Percentiles rank a stretch among this genome's conserved stretches.
Evolutionary conservation across 495 filamentous ascomycete species (phyloP).

Genomic region (Aspergillus campestris): DNA sequence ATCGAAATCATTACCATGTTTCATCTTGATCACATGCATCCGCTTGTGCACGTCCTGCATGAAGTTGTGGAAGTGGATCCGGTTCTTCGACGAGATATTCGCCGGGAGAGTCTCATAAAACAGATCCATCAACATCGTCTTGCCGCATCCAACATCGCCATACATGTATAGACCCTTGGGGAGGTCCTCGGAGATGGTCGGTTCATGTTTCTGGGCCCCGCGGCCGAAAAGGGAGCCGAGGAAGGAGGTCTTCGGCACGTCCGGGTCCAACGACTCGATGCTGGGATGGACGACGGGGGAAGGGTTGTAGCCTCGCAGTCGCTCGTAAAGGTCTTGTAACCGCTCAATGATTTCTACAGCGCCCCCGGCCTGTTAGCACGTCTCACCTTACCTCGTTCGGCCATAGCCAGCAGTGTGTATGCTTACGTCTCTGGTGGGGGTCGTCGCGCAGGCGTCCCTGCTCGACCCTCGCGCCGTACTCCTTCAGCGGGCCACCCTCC

Average conservation of each 20-base stretch:
- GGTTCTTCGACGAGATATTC: constrained; percentile 75
- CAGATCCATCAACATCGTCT: constrained; percentile 99
- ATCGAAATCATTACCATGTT: constrained; percentile 84
- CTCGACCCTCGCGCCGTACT: constrained; percentile 76
- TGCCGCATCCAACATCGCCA: constrained; percentile 94
- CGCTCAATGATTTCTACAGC: constrained; percentile 69
- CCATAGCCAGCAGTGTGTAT: not conserved
- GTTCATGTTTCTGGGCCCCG: constrained; percentile 22
- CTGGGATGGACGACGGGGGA: constrained; percentile 68
- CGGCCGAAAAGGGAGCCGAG: constrained; percentile 63
- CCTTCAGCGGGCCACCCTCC: constrained; percentile 62
- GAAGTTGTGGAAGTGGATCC: constrained; percentile 98
- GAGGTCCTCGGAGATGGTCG: constrained; percentile 58
- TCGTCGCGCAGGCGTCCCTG: constrained; percentile 71
- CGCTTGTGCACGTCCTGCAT: constrained; percentile 98
- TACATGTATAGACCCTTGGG: constrained; percentile 92
- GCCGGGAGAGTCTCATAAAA: constrained; percentile 89
- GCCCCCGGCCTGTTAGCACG: not conserved
- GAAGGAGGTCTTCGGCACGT: constrained; percentile 50
- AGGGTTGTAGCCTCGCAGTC: constrained; percentile 64
- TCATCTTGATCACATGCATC: constrained; percentile 81
- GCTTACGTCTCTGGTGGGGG: constrained; percentile 74
- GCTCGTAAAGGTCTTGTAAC: constrained; percentile 82
- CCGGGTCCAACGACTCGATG: constrained; percentile 56
- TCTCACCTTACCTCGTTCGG: not conserved